Conservation (phyloP, 768 basidiomycete genomes). For the Asterophora lycoperdoides region DNA sequence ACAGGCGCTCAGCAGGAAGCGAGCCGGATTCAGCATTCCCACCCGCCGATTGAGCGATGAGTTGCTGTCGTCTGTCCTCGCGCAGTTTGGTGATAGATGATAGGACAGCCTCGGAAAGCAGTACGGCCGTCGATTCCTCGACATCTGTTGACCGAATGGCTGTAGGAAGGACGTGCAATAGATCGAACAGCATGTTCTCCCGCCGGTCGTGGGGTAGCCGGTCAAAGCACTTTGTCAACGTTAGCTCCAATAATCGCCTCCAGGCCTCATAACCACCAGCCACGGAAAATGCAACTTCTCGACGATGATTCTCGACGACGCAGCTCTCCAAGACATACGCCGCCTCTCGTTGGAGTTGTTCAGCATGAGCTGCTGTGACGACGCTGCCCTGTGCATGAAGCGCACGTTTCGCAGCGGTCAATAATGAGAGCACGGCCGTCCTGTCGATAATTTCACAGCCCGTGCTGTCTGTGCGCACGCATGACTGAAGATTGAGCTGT, state of each 20-base stretch:
- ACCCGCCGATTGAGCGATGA: constrained; percentile 60
- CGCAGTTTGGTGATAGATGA: constrained; percentile 86
- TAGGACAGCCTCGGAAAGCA: constrained; percentile 78
- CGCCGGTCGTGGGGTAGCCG: constrained; percentile 77
- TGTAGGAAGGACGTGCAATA: constrained; percentile 76
- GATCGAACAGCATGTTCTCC: constrained; percentile 87
- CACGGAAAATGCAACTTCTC: constrained; percentile 71
- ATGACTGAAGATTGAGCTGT: constrained; percentile 64
- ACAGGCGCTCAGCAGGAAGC: constrained; percentile 77
- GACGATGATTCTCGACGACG: constrained; percentile 82
- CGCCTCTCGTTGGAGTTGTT: constrained; percentile 66
- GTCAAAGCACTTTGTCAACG: constrained; percentile 81
- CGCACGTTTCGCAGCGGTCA: constrained; percentile 54
- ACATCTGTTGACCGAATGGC: constrained; percentile 62
- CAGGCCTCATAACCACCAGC: constrained; percentile 75
- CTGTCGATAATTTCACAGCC: constrained; percentile 86
- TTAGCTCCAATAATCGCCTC: constrained; percentile 80
- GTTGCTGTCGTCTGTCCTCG: constrained; percentile 71
- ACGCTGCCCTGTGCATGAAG: constrained; percentile 68
- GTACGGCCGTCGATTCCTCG: constrained; percentile 69
- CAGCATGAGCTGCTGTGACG: constrained; percentile 55
- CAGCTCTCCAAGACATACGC: constrained; percentile 79
- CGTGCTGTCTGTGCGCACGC: constrained; percentile 58
- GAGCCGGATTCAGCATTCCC: constrained; percentile 61
- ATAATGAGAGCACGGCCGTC: constrained; percentile 62